These are phyloP conservation scores for Capillidium heterosporum DNA, from an alignment of 371 early-diverging fungal genomes.

Conservation along the genomic window DNA sequence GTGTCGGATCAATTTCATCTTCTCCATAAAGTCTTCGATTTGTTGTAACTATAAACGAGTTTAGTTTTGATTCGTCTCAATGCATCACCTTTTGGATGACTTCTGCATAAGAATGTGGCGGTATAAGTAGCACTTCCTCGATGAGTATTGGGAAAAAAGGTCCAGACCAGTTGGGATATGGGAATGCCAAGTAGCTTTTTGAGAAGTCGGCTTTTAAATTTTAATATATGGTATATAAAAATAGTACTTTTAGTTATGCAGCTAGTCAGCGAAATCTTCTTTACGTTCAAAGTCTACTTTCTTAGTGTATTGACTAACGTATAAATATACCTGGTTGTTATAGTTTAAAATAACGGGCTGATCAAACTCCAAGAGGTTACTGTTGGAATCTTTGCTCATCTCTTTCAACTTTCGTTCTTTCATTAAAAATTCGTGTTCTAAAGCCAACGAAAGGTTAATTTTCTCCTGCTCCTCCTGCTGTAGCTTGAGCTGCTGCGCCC, in stretches of 20 bases:
- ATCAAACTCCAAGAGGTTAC: conserved; percentile 3
- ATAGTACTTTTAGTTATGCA: conserved; percentile 1
- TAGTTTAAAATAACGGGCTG: background rate
- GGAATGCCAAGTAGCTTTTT: conserved; percentile 1
- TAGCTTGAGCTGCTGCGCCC: background rate
- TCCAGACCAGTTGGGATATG: background rate
- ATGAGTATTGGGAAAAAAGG: background rate
- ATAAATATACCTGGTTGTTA: background rate
- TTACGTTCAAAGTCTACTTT: background rate
- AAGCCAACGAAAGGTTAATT: background rate
- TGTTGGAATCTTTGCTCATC: background rate
- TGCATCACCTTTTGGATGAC: background rate
- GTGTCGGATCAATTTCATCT: background rate
- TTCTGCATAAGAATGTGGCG: background rate
- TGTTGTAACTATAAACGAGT: background rate
- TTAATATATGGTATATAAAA: no score
- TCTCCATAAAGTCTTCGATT: conserved; percentile 1
- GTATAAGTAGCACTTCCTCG: background rate
- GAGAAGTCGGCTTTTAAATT: background rate
- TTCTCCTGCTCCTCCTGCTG: background rate
- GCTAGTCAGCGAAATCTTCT: background rate
- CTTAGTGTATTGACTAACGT: background rate
- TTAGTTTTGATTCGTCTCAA: background rate
- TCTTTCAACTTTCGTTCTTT: conserved; percentile 9
- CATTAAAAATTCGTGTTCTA: conserved; percentile 7